Percentiles rank a stretch among this genome's conserved stretches.
These are phyloP conservation scores for Phytopythium vexans DNA, from an alignment of 352 stramenopile species.

Conservation along the genomic window DNA sequence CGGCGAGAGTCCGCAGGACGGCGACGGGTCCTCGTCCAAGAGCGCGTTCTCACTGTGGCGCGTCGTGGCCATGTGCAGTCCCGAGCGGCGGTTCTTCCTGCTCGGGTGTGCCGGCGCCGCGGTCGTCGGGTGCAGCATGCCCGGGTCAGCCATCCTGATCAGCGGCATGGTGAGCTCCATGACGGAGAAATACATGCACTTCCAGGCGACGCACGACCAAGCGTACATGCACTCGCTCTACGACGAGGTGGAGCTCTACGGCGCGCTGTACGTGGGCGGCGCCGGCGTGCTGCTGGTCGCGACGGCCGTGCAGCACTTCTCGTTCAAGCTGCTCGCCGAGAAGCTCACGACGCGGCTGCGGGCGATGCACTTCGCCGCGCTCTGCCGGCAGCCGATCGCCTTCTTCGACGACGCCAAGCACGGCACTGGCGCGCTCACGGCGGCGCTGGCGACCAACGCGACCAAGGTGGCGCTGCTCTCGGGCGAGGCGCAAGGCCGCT, in stretches of 20 bases:
- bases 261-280: slow-evolving; percentile 18
- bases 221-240: slow-evolving; percentile 28
- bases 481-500: slow-evolving; percentile 34
- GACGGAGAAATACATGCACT: slow-evolving; percentile 40
- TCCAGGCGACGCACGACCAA: slow-evolving; percentile 18
- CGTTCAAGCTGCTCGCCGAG: slow-evolving; percentile 40
- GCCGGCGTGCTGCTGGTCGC: slow-evolving; percentile 15
- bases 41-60: neutral
- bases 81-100: neutral
- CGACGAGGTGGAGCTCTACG: slow-evolving; percentile 22
- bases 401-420: slow-evolving; percentile 71
- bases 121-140: slow-evolving; percentile 32
- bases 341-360: slow-evolving; percentile 39
- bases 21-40: neutral
- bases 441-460: slow-evolving; percentile 50
- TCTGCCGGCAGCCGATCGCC: slow-evolving; percentile 44
- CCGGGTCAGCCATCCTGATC: slow-evolving; percentile 31
- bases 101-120: too few relatives aligned
- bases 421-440: slow-evolving; percentile 60
- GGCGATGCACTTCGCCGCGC: slow-evolving; percentile 28
- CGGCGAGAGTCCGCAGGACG: neutral
- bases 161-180: slow-evolving; percentile 44
- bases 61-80: neutral
- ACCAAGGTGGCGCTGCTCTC: slow-evolving; percentile 41
- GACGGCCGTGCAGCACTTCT: slow-evolving; percentile 18